Evolutionary conservation across 2,329 filamentous ascomycete species (phyloP).

Genomic region (Colletotrichum karsti): DNA sequence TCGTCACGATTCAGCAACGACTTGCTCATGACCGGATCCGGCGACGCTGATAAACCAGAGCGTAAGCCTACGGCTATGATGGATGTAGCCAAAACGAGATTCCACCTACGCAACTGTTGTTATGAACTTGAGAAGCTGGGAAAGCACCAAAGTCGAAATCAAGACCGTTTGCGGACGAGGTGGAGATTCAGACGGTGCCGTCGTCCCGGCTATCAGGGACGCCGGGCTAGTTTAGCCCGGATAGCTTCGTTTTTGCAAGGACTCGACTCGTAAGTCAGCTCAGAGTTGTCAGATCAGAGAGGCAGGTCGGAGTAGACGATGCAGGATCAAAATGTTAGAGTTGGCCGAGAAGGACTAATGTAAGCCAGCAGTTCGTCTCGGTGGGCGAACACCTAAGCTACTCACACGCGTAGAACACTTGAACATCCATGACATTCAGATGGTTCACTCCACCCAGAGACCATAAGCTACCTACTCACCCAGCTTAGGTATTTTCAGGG

Average conservation of each 20-base stretch:
- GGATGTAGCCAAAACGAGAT: neutral
- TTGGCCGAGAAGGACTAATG: too few relatives aligned
- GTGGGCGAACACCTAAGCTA: too few relatives aligned
- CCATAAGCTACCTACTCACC: too few relatives aligned
- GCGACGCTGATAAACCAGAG: neutral
- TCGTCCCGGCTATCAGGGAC: slow-evolving; percentile 2
- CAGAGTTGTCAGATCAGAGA: neutral
- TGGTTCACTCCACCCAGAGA: too few relatives aligned
- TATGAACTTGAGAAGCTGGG: neutral
- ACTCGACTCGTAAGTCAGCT: neutral
- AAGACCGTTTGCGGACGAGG: slow-evolving; percentile 10
- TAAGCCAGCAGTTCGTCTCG: too few relatives aligned
- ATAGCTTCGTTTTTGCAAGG: too few relatives aligned
- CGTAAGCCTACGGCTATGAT: too few relatives aligned
- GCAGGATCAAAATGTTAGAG: too few relatives aligned
- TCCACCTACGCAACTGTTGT: slow-evolving; percentile 1
- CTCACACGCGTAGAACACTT: too few relatives aligned
- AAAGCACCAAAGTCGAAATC: neutral
- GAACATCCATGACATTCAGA: too few relatives aligned
- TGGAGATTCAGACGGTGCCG: neutral
- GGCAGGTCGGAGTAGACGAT: too few relatives aligned
- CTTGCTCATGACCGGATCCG: neutral
- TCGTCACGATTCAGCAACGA: neutral
- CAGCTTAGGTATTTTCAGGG: neutral
- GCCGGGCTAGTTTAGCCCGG: neutral